A percentile compares a stretch with the other conserved stretches of the same genome.
Conservation (phyloP, 2,329 filamentous ascomycete genomes). For the Claviceps digitariae region DNA sequence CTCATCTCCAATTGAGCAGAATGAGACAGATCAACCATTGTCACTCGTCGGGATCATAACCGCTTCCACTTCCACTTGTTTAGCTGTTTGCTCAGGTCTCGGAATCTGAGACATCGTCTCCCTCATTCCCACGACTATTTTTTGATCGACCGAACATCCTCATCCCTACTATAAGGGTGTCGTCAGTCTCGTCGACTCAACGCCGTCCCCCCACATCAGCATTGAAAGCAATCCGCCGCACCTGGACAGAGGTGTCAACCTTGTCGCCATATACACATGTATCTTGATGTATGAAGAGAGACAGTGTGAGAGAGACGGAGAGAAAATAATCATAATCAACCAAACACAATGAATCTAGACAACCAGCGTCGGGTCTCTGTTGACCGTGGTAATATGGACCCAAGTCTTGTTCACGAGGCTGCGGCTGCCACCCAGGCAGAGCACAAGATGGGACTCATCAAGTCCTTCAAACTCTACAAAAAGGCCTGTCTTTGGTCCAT, state of each 20-base stretch:
- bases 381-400: conserved; percentile 6
- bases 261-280: background rate
- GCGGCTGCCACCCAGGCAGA: conserved; percentile 19
- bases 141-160: too few species aligned
- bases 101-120: background rate
- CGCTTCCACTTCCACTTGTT: background rate
- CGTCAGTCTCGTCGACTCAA: background rate
- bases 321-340: background rate
- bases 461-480: conserved; percentile 26
- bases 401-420: conserved; percentile 8
- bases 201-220: background rate
- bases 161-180: too few species aligned
- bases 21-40: background rate
- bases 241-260: background rate
- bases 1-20: background rate
- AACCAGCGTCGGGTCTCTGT: conserved; percentile 4
- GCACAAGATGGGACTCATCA: conserved; percentile 18
- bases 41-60: background rate
- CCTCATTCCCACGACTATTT: background rate
- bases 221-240: background rate
- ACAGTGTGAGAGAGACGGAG: background rate
- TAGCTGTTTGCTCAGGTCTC: background rate
- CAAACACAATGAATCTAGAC: conserved; percentile 1
- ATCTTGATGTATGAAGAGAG: too few species aligned
- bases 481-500: conserved; percentile 25